Conservation (phyloP, 805 yeast genomes). For the Candida silvatica region DNA sequence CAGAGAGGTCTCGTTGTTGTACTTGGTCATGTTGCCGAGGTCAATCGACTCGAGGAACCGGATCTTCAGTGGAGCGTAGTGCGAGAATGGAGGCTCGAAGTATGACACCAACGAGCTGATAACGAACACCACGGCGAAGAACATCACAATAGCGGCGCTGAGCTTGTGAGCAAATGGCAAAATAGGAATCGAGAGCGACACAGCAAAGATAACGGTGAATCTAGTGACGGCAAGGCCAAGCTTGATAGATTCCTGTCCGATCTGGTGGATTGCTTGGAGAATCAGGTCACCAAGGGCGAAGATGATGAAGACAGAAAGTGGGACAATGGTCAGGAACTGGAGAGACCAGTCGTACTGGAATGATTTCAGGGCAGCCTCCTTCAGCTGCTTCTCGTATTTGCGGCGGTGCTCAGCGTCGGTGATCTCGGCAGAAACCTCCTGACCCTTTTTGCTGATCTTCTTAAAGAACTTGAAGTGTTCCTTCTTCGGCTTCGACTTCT, state of each 20-base stretch:
- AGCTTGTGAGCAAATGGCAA: constrained; percentile 65
- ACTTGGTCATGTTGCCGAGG: constrained; percentile 21
- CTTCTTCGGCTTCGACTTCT: not conserved
- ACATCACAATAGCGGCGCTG: constrained; percentile 41
- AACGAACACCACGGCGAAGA: constrained; percentile 30
- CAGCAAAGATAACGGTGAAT: constrained; percentile 25
- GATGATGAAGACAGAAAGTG: constrained; percentile 48
- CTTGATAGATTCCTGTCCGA: constrained; percentile 54
- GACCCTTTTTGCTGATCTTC: not conserved
- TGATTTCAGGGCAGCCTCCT: constrained; percentile 29
- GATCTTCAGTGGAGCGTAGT: constrained; percentile 58
- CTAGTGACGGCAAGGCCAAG: constrained; percentile 33
- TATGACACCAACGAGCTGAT: constrained; percentile 30
- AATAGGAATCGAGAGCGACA: constrained; percentile 38
- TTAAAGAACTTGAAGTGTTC: not conserved
- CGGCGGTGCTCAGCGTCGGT: constrained; percentile 20
- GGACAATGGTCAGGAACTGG: constrained; percentile 63
- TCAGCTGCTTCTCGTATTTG: constrained; percentile 18
- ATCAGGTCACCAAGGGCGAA: constrained; percentile 47
- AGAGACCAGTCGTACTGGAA: constrained; percentile 74
- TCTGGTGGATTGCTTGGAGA: constrained; percentile 59
- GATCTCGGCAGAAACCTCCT: constrained; percentile 5
- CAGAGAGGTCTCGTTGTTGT: constrained; percentile 3
- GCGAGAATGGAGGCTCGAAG: constrained; percentile 50
- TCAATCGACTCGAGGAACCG: constrained; percentile 60